Percentiles rank a stretch among this genome's conserved stretches.
Evolutionary conservation across 2,329 filamentous ascomycete genomes (phyloP).

Genomic region (Ceratocystis cacaofunesta): DNA sequence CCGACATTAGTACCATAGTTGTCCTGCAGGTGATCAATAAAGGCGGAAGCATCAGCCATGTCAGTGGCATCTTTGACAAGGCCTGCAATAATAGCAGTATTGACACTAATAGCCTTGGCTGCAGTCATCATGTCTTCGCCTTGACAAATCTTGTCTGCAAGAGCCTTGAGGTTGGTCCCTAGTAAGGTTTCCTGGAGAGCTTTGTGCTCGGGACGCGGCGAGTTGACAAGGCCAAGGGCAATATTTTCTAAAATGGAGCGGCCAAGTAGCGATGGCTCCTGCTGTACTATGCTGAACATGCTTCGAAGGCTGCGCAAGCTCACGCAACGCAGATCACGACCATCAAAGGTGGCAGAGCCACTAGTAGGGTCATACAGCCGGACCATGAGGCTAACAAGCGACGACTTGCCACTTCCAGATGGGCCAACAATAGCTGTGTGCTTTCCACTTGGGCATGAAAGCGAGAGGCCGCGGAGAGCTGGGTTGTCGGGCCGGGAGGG

Average conservation of each 20-base stretch:
- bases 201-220: constrained; percentile 27
- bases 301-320: constrained; percentile 32
- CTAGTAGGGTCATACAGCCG: constrained; percentile 42
- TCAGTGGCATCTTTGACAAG: constrained; percentile 36
- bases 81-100: constrained; percentile 36
- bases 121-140: constrained; percentile 34
- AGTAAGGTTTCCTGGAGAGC: constrained; percentile 33
- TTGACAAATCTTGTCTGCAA: constrained; percentile 37
- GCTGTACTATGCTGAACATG: constrained; percentile 31
- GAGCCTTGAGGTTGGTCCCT: constrained; percentile 32
- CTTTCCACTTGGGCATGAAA: constrained; percentile 34
- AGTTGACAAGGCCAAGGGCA: constrained; percentile 34
- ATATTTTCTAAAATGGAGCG: constrained; percentile 38
- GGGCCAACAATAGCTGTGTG: constrained; percentile 43
- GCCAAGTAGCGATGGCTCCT: constrained; percentile 32
- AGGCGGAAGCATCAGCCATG: constrained; percentile 43
- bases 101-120: constrained; percentile 30
- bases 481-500: constrained; percentile 29
- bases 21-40: constrained; percentile 38
- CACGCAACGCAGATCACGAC: constrained; percentile 31
- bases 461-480: constrained; percentile 31
- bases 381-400: constrained; percentile 38
- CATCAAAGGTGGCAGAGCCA: constrained; percentile 35
- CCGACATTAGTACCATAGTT: constrained; percentile 41
- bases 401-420: constrained; percentile 44